Evolutionary conservation across 2,329 filamentous ascomycete genomes (phyloP).

Genomic region (Colletotrichum cuscutae): DNA sequence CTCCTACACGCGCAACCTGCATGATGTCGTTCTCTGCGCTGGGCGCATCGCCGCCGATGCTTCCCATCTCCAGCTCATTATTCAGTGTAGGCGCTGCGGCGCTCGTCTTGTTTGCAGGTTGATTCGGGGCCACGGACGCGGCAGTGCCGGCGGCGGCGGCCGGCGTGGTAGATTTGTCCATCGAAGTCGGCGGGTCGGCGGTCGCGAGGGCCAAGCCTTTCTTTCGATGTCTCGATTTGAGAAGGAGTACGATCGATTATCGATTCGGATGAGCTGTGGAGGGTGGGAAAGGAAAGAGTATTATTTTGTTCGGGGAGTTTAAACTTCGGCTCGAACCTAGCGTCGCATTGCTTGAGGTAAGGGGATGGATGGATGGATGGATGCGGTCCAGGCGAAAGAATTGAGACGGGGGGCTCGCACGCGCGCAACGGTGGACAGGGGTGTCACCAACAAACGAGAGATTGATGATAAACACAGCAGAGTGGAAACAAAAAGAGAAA

Average conservation of each 20-base stretch:
- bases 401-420: neutral
- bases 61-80: constrained; percentile 66
- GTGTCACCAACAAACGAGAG: neutral
- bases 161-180: constrained; percentile 53
- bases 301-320: constrained; percentile 5
- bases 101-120: constrained; percentile 65
- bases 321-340: constrained; percentile 28
- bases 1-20: constrained; percentile 91
- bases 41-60: constrained; percentile 52
- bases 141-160: constrained; percentile 46
- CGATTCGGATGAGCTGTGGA: neutral
- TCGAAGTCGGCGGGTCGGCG: constrained; percentile 37
- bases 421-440: neutral
- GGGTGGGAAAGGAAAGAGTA: neutral
- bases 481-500: neutral
- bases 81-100: constrained; percentile 66
- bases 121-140: constrained; percentile 59
- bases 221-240: constrained; percentile 1
- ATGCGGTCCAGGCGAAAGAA: neutral
- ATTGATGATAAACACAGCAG: neutral
- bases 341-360: constrained; percentile 29
- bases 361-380: neutral
- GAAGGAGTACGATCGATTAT: neutral
- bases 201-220: constrained; percentile 24
- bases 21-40: constrained; percentile 83